These are phyloP conservation scores for Meredithiella fracta DNA, from an alignment of 2,329 filamentous ascomycete genomes.

Conservation along the genomic window DNA sequence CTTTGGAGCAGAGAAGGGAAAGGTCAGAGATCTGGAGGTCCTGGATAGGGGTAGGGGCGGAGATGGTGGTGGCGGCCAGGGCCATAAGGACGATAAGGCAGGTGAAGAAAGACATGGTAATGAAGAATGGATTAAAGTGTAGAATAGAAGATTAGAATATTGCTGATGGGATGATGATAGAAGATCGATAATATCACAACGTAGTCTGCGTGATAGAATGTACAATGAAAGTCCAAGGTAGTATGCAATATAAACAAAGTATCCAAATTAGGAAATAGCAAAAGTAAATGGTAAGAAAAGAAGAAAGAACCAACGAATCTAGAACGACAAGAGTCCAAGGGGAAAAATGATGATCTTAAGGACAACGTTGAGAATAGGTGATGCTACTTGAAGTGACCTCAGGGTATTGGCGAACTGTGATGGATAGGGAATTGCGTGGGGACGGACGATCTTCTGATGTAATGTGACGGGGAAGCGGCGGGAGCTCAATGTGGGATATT, in stretches of 20 bases:
- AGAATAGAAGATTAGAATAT: too few relatives aligned
- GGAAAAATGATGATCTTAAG: background rate
- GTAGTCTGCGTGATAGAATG: background rate
- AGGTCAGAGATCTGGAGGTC: slow-evolving; percentile 7
- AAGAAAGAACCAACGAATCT: background rate
- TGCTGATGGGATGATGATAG: too few relatives aligned
- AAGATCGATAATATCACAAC: background rate
- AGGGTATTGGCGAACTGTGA: background rate
- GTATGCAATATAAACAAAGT: background rate
- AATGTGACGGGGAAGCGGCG: background rate
- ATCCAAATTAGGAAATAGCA: background rate
- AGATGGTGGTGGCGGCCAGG: slow-evolving; percentile 2
- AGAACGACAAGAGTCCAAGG: background rate
- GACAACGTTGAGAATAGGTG: background rate
- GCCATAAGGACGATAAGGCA: slow-evolving; percentile 1
- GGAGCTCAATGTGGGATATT: background rate
- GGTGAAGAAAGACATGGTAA: background rate
- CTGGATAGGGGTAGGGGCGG: slow-evolving; percentile 2
- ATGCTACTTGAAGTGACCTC: background rate
- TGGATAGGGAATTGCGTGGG: background rate
- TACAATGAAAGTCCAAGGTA: too few relatives aligned
- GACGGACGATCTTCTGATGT: background rate
- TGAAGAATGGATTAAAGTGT: too few relatives aligned
- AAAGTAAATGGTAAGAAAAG: background rate
- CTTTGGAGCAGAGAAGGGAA: slow-evolving; percentile 2